Evolutionary conservation across 2,329 filamentous ascomycete genomes (phyloP).

Genomic region (Fulvia fulva): DNA sequence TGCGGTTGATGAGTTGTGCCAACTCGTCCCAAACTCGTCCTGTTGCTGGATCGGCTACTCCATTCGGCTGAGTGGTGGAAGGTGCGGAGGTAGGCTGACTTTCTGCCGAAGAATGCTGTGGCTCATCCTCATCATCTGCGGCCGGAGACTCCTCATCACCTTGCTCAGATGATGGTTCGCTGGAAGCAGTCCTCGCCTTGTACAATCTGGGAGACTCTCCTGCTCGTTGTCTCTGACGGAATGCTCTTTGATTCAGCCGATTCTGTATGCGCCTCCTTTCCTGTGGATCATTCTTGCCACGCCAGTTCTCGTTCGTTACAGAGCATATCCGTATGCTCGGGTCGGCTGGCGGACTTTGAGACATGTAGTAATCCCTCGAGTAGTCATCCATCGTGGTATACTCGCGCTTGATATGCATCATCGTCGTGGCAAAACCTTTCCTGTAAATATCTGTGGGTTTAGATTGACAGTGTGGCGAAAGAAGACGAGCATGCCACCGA

Average conservation of each 20-base stretch:
- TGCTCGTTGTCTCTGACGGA: constrained; percentile 29
- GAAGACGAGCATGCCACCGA: neutral
- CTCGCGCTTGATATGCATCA: constrained; percentile 6
- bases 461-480: constrained; percentile 1
- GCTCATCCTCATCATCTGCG: neutral
- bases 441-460: constrained; percentile 4
- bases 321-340: constrained; percentile 7
- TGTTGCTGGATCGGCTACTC: constrained; percentile 10
- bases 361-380: neutral
- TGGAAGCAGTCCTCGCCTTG: constrained; percentile 16
- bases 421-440: constrained; percentile 8
- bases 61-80: neutral
- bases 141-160: constrained; percentile 6
- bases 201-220: constrained; percentile 26
- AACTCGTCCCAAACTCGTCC: constrained; percentile 28
- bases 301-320: constrained; percentile 30
- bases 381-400: constrained; percentile 1
- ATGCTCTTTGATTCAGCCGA: constrained; percentile 31
- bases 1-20: constrained; percentile 30
- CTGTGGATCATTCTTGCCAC: constrained; percentile 29
- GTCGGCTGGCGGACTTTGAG: constrained; percentile 6
- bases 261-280: constrained; percentile 33
- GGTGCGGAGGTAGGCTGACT: neutral
- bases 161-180: constrained; percentile 6
- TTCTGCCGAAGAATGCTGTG: neutral